Base-by-base conservation (phyloP, 2,329 filamentous ascomycete genomes). In the Ascochyta pisi region DNA sequence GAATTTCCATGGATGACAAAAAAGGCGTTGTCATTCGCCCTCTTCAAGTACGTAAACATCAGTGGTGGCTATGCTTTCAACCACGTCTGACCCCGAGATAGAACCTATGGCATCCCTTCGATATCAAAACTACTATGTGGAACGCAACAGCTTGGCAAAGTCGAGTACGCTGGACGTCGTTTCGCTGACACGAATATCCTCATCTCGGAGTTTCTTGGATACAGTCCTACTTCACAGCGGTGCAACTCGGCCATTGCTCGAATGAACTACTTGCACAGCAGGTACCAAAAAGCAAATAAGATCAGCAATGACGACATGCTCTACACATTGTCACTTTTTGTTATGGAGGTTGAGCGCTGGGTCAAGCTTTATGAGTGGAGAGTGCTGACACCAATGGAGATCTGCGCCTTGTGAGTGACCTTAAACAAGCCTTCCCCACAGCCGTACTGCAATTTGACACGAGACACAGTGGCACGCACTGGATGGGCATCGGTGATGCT, bases 291-390 rank as follows among this genome's bases (percentile, higher is more conserved):
- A 43, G 76, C 82, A 0, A 84, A 84, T 35, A 83, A 83, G 63
- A 89, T 90, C 60, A 77, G 77, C 5, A 83, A 89, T 42, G 78
- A 82, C 13, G 87, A 89, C 60, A 81, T 89, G 78, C 77, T 90
- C 0, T 89, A 88, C 70, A 89, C 87, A 0, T 78, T 90, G 0
- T 78, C 81, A 12, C 71, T 91, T 0, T 91, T 91, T 68, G 82
- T 89, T 16, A 77, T 82, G 0, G 86, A 92, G 68, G 88, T 89
- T 0, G 73, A 84, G 27, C 78, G 82, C 13, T 92, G 89, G 79
- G 82, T 89, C 29, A 71, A 80, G 5, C 76, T 77, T 6, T 90
- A 86, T 65, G 91, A 94, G 69, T 94, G 90, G 89, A 83, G 90
- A 2, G 35, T 76, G 4, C 71, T 91, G 22, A 88, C 82, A 15